Evolutionary conservation across 2,329 filamentous ascomycete genomes (phyloP).

Genomic region (Botrytis tulipae): DNA sequence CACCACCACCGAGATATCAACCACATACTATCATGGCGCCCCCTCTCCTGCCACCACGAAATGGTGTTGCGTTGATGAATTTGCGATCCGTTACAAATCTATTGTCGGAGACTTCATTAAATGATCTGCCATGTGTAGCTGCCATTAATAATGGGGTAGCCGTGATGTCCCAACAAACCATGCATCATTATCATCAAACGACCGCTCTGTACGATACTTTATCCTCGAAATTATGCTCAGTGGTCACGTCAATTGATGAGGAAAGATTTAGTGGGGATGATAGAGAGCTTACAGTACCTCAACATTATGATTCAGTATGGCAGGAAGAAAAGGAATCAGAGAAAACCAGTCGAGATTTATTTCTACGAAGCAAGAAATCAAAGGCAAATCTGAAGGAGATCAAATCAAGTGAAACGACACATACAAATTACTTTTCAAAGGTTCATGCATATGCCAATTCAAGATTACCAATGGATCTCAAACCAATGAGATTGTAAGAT

Average conservation of each 20-base stretch:
- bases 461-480: constrained; percentile 64
- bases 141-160: constrained; percentile 47
- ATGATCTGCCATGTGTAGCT: constrained; percentile 38
- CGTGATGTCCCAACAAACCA: constrained; percentile 44
- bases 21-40: constrained; percentile 11
- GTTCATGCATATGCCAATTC: constrained; percentile 79
- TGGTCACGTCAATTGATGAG: constrained; percentile 71
- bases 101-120: constrained; percentile 41
- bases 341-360: constrained; percentile 23
- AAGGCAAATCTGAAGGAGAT: constrained; percentile 40
- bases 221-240: constrained; percentile 59
- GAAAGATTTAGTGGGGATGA: constrained; percentile 56
- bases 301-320: constrained; percentile 25
- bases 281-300: constrained; percentile 46
- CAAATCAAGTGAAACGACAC: constrained; percentile 42
- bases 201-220: constrained; percentile 58
- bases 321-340: constrained; percentile 30
- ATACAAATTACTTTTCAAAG: constrained; percentile 67
- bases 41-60: constrained; percentile 25
- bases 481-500: constrained; percentile 61
- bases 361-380: constrained; percentile 35
- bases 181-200: constrained; percentile 47
- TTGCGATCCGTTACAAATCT: constrained; percentile 36
- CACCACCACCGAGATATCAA: constrained; percentile 10
- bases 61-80: constrained; percentile 26